Percentiles rank a stretch among this genome's conserved stretches.
phyloP scores from a whole-genome alignment of 208 protist genomes.

The Leishmania gerbilli region DNA sequence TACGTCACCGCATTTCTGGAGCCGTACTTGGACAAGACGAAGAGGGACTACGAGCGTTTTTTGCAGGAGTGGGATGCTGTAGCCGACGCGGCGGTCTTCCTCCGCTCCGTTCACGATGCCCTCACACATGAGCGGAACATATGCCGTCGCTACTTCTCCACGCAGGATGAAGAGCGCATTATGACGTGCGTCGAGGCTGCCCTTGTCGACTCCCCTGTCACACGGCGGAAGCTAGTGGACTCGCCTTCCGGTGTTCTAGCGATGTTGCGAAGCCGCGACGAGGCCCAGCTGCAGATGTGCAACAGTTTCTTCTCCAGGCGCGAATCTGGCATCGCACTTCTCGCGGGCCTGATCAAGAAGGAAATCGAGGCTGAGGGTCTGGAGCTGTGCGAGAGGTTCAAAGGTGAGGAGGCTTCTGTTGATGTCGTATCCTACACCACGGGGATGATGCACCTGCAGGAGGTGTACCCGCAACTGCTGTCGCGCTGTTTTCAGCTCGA shows the following conservation, averaged over 20 bases:
- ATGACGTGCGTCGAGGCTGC: conserved; percentile 63
- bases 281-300: conserved; percentile 48
- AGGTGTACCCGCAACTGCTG: conserved; percentile 64
- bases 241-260: conserved; percentile 48
- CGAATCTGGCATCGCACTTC: conserved; percentile 40
- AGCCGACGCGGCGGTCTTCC: conserved; percentile 38
- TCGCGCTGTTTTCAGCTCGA: conserved; percentile 67
- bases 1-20: conserved; percentile 78
- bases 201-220: conserved; percentile 53
- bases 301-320: conserved; percentile 67
- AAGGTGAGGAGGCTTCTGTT: conserved; percentile 51
- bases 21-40: conserved; percentile 59
- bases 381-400: conserved; percentile 42
- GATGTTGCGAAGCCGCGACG: conserved; percentile 50
- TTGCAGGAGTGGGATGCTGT: conserved; percentile 43
- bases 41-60: conserved; percentile 52
- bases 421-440: conserved; percentile 60
- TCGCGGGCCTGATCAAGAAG: conserved; percentile 47
- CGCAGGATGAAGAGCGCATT: conserved; percentile 52
- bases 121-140: conserved; percentile 52
- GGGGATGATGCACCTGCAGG: conserved; percentile 77
- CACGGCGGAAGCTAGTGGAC: conserved; percentile 46
- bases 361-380: conserved; percentile 60
- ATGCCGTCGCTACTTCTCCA: conserved; percentile 66
- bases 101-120: conserved; percentile 40